These are phyloP conservation scores for Rhizopus delemar DNA, from an alignment of 371 early-diverging fungal genomes.

Conservation along the genomic window DNA sequence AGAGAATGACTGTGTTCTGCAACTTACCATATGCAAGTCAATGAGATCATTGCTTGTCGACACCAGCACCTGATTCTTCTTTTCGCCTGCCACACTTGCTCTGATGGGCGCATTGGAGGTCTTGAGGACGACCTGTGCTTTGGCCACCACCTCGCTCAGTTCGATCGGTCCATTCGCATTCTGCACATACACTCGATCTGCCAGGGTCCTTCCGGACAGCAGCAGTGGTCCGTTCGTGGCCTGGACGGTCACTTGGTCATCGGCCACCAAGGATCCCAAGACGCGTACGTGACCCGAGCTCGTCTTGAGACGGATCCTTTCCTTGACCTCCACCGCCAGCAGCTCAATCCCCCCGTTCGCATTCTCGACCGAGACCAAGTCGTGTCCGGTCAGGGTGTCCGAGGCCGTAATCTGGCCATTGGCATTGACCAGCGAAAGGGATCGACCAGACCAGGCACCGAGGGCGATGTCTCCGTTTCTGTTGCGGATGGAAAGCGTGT, in stretches of 20 bases:
- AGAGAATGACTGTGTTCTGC: not conserved
- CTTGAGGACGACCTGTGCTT: constrained; percentile 3
- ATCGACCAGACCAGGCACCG: constrained; percentile 14
- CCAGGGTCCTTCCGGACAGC: not conserved
- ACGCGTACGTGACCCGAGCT: constrained; percentile 7
- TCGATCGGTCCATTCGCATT: constrained; percentile 7
- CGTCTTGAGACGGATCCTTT: not conserved
- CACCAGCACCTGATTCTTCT: constrained; percentile 16
- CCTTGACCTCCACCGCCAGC: constrained; percentile 10
- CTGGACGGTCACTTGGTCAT: constrained; percentile 8
- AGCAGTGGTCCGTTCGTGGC: constrained; percentile 10
- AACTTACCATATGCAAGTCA: constrained; percentile 20
- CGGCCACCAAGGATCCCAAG: constrained; percentile 7
- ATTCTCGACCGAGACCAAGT: constrained; percentile 8
- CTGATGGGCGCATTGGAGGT: constrained; percentile 17
- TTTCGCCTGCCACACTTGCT: constrained; percentile 8
- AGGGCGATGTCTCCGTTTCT: constrained; percentile 13
- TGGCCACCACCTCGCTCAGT: constrained; percentile 8
- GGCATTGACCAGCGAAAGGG: constrained; percentile 1
- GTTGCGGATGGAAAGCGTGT: constrained; percentile 3
- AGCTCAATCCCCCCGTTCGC: constrained; percentile 6
- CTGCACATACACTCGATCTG: constrained; percentile 9
- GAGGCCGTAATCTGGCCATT: constrained; percentile 5
- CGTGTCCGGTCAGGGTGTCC: constrained; percentile 5
- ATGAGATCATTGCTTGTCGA: constrained; percentile 3